A percentile compares a stretch with the other conserved stretches of the same genome.
Conservation (phyloP, 495 filamentous ascomycete genomes). For the Haplographium delicatum region DNA sequence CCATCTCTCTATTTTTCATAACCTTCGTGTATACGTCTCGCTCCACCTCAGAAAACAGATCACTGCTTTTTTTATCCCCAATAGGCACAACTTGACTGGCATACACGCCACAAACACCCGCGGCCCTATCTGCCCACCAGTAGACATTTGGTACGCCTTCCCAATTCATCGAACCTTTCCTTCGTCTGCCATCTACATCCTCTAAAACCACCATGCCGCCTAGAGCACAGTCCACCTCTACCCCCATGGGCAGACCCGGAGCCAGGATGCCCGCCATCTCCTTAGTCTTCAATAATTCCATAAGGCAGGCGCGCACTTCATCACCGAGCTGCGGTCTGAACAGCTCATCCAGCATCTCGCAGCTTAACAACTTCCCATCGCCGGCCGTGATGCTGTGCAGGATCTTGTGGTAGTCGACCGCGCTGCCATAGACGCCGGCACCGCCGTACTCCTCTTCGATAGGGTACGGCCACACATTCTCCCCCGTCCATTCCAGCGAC, state of each 20-base stretch:
- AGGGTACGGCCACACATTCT: constrained; percentile 17
- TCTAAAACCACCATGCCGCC: constrained; percentile 30
- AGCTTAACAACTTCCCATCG: constrained; percentile 40
- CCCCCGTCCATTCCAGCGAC: constrained; percentile 28
- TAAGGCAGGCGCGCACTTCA: neutral
- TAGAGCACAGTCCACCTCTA: constrained; percentile 27
- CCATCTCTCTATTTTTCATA: constrained; percentile 20
- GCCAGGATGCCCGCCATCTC: neutral
- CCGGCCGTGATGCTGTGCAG: constrained; percentile 36
- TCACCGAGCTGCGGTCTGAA: constrained; percentile 35
- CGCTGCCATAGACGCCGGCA: constrained; percentile 34
- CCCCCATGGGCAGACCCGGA: constrained; percentile 15
- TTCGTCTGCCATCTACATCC: constrained; percentile 25
- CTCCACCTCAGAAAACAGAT: constrained; percentile 6
- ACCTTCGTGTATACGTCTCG: constrained; percentile 17
- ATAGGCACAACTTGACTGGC: constrained; percentile 16
- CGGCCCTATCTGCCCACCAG: constrained; percentile 18
- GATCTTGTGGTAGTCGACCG: constrained; percentile 39
- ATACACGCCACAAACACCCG: constrained; percentile 14
- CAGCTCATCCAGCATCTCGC: constrained; percentile 38
- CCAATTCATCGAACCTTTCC: constrained; percentile 23
- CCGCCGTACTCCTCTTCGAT: constrained; percentile 32
- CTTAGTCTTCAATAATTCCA: constrained; percentile 2
- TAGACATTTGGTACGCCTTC: constrained; percentile 16
- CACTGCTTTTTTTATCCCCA: constrained; percentile 12